Evolutionary conservation across 371 early-diverging fungal genomes (phyloP).

Genomic region (Mucor mucedo): DNA sequence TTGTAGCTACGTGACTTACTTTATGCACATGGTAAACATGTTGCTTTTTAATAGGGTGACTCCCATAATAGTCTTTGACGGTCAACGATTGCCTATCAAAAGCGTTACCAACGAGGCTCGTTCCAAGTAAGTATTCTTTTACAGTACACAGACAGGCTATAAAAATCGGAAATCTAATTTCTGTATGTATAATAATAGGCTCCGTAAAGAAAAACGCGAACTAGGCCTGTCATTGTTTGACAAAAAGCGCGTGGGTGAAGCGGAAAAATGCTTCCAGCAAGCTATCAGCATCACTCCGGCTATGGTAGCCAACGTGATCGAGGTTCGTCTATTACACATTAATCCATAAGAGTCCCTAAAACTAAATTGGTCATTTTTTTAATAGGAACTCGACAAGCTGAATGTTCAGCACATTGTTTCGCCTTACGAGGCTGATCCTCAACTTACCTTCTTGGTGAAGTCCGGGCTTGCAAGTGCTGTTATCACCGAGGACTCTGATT

Average conservation of each 20-base stretch:
- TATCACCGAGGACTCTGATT: slow-evolving; percentile 97
- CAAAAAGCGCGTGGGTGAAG: slow-evolving; percentile 58
- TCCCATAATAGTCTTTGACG: slow-evolving; percentile 98
- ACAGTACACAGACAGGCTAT: no score
- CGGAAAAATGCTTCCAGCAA: slow-evolving; percentile 73
- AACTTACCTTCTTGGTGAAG: slow-evolving; percentile 86
- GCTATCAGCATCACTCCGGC: slow-evolving; percentile 75
- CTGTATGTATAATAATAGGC: not conserved
- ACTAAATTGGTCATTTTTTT: not conserved
- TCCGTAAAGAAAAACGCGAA: not conserved
- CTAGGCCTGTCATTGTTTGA: slow-evolving; percentile 22
- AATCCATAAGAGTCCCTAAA: no score
- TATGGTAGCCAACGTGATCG: slow-evolving; percentile 81
- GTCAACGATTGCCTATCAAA: slow-evolving; percentile 90
- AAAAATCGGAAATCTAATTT: no score
- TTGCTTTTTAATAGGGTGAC: slow-evolving; percentile 72
- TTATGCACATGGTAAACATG: slow-evolving; percentile 74
- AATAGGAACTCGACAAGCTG: not conserved
- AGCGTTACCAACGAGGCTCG: slow-evolving; percentile 69
- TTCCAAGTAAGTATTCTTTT: not conserved
- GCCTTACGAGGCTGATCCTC: slow-evolving; percentile 99
- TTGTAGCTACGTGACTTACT: slow-evolving; percentile 76
- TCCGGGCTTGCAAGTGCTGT: slow-evolving; percentile 78
- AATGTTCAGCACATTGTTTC: slow-evolving; percentile 88
- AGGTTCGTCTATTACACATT: slow-evolving; percentile 40